Evolutionary conservation across 495 filamentous ascomycete genomes (phyloP), one percentile per base, ranked within the genome.

Genomic region (Penicillium silybi): DNA sequence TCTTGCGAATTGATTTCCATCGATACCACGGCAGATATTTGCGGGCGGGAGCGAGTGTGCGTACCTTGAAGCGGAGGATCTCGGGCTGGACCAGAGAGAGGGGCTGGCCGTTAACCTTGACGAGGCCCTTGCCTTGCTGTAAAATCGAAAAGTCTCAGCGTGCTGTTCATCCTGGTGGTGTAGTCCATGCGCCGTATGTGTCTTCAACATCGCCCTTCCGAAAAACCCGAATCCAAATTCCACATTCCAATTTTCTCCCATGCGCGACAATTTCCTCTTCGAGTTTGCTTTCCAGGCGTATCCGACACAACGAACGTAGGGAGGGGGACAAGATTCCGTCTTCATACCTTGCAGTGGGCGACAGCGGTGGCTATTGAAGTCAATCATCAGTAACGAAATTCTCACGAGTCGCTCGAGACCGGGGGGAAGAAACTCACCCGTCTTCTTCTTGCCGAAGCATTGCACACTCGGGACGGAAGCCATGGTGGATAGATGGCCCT

Each of bases 31-130:
- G 44, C 10, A 45, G 47, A 43, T 5, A 19, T 17, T 50, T 49
- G 23, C 44, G 23, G 25, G 41, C 29, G 48, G 18, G 19, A 19
- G 53, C 18, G 55, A 22, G 19, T 37, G 44, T 56, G 44, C 58
- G 61, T 80, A 86, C 84, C 84, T 97, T 98, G 83, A 95, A 96
- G 71, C 93, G 87, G 68, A 98, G 88, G 75, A 96, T 86, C 79
- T 96, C 89, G 59, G 93, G 90, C 79, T 96, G 86, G 62, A 95
- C 88, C 64, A 97, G 89, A 62, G 81, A 81, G 67, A 98, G 82
- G 59, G 93, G 93, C 76, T 90, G 87, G 75, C 93, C 93, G 82
- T 98, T 98, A 71, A 97, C 93, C 82, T 92, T 95, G 78, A 98
- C 81, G 65, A 98, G 87, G 74, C 93, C 93, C 72, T 88, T 89